A percentile compares a stretch with the other conserved stretches of the same genome.
Evolutionary conservation across 2,329 filamentous ascomycete species (phyloP).

Genomic region (Aspergillus sp.): DNA sequence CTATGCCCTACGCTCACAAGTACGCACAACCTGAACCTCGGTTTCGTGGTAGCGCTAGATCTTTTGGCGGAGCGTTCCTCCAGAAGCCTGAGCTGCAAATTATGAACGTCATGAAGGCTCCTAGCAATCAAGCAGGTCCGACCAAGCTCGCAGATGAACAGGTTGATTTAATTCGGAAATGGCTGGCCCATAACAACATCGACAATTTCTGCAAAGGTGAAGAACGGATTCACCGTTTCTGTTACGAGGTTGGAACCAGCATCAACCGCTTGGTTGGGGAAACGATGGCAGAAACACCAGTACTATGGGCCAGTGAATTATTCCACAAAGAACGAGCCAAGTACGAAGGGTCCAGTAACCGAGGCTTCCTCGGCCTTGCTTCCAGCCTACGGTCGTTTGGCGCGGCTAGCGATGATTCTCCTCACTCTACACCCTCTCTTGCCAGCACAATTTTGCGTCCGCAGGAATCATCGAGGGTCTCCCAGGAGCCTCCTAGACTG

Average conservation of each 20-base stretch:
- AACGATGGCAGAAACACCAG: constrained; percentile 77
- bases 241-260: constrained; percentile 83
- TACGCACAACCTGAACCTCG: constrained; percentile 32
- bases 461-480: constrained; percentile 32
- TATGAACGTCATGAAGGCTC: constrained; percentile 81
- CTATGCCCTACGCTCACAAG: constrained; percentile 67
- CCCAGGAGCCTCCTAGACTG: constrained; percentile 37
- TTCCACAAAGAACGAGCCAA: constrained; percentile 67
- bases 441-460: constrained; percentile 26
- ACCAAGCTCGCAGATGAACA: constrained; percentile 98
- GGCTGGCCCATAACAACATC: constrained; percentile 77
- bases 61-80: constrained; percentile 60
- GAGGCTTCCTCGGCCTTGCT: constrained; percentile 36
- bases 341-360: constrained; percentile 42
- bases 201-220: constrained; percentile 95
- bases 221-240: constrained; percentile 91
- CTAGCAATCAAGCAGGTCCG: constrained; percentile 79
- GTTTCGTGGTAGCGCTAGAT: constrained; percentile 45
- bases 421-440: constrained; percentile 28
- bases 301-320: constrained; percentile 88
- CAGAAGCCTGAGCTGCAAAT: constrained; percentile 81
- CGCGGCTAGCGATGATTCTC: constrained; percentile 45
- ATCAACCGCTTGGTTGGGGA: constrained; percentile 83
- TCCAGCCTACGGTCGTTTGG: constrained; percentile 44
- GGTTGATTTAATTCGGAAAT: constrained; percentile 77